phyloP scores from a whole-genome alignment of 805 yeast genomes.

The Kuraishia ogatae region DNA sequence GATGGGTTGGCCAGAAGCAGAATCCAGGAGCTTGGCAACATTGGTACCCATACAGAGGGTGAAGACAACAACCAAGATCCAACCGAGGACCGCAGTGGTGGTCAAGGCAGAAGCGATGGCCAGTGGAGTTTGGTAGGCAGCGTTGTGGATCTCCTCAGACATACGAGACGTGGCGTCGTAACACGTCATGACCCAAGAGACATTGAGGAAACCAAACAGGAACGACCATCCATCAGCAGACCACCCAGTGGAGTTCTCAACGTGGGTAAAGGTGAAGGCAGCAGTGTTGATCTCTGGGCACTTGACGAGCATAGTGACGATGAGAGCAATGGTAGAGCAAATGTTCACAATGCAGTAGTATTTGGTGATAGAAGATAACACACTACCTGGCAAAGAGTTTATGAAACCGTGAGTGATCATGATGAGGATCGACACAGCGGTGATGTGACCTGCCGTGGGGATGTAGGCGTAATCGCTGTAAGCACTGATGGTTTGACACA shows the following conservation, averaged over 20 bases:
- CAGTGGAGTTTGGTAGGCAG: slow-evolving; percentile 45
- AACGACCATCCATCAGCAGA: slow-evolving; percentile 45
- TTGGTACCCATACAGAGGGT: slow-evolving; percentile 36
- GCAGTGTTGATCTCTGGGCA: slow-evolving; percentile 39
- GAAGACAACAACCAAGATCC: slow-evolving; percentile 38
- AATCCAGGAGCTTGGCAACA: slow-evolving; percentile 21
- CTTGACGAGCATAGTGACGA: slow-evolving; percentile 44
- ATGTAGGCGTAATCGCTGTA: slow-evolving; percentile 24
- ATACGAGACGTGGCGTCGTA: slow-evolving; percentile 49
- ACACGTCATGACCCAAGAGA: slow-evolving; percentile 51
- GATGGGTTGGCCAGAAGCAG: slow-evolving; percentile 37
- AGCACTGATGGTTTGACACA: slow-evolving; percentile 36
- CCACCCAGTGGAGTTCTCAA: slow-evolving; percentile 44
- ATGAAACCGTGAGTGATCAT: slow-evolving; percentile 37
- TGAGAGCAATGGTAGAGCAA: slow-evolving; percentile 38
- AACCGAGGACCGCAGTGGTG: slow-evolving; percentile 40
- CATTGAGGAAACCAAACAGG: slow-evolving; percentile 47
- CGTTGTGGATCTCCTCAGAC: slow-evolving; percentile 46
- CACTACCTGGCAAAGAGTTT: slow-evolving; percentile 43
- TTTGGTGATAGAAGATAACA: slow-evolving; percentile 41
- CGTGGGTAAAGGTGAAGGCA: slow-evolving; percentile 36
- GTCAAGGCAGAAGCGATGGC: slow-evolving; percentile 49
- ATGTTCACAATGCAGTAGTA: slow-evolving; percentile 41
- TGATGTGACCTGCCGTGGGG: slow-evolving; percentile 33
- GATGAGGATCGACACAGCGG: slow-evolving; percentile 44